Conservation (phyloP, 2,329 filamentous ascomycete species). For the Escovopsis sp. region DNA sequence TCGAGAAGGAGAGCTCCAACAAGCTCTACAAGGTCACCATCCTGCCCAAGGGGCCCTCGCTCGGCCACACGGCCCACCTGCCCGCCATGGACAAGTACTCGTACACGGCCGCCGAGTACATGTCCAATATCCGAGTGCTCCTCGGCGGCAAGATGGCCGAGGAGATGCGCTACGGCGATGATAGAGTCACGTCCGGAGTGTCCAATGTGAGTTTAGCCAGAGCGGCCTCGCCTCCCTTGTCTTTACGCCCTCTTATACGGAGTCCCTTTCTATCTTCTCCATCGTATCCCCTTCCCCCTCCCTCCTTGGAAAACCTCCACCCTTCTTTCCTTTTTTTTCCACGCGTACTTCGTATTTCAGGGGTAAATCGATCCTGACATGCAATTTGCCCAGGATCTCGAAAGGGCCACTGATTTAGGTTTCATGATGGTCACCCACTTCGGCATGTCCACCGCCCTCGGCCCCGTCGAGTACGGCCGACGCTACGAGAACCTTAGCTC, state of each 20-base stretch:
- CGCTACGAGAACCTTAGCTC: constrained; percentile 72
- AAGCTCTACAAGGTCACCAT: constrained; percentile 96
- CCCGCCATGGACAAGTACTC: constrained; percentile 90
- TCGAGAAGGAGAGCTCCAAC: constrained; percentile 53
- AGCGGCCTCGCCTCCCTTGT: constrained; percentile 13
- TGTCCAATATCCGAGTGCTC: constrained; percentile 62
- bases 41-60: constrained; percentile 70
- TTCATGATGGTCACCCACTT: constrained; percentile 78
- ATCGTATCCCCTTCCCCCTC: no score
- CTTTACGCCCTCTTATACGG: constrained; percentile 6
- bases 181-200: constrained; percentile 81
- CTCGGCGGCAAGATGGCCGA: constrained; percentile 83
- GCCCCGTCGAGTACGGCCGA: constrained; percentile 74
- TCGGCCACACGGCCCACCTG: constrained; percentile 77
- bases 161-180: constrained; percentile 80
- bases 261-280: no score
- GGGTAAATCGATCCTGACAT: no score
- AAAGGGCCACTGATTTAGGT: constrained; percentile 64
- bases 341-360: no score
- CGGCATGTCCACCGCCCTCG: constrained; percentile 78
- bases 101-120: constrained; percentile 68
- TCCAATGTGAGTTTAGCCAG: constrained; percentile 59
- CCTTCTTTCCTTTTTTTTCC: no score
- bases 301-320: no score
- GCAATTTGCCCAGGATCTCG: constrained; percentile 51